Evolutionary conservation across 768 basidiomycete species (phyloP).

Genomic region (Suillus decipiens): DNA sequence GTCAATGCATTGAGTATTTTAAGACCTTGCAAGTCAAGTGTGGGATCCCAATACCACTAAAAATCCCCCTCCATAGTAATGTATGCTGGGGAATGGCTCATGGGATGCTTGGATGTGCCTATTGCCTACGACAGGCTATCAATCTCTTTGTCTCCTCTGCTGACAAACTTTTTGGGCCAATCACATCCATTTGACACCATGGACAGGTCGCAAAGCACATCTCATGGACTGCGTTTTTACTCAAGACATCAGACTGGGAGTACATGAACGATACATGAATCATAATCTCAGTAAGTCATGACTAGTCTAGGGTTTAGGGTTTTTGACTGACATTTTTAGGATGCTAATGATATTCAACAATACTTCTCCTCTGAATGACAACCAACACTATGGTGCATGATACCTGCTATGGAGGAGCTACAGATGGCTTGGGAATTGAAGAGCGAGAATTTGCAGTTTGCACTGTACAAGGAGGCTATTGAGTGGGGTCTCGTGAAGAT

Average conservation of each 20-base stretch:
- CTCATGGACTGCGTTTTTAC: constrained; percentile 25
- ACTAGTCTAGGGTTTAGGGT: background rate
- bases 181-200: too few species aligned
- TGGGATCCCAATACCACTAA: too few species aligned
- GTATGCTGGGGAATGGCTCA: too few species aligned
- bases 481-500: background rate
- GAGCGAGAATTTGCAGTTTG: constrained; percentile 7
- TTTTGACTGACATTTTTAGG: constrained; percentile 7
- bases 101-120: too few species aligned
- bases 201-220: background rate
- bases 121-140: too few species aligned
- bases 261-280: constrained; percentile 12
- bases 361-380: constrained; percentile 26
- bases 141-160: too few species aligned
- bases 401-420: constrained; percentile 31
- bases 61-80: too few species aligned
- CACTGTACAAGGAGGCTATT: too few species aligned
- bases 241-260: constrained; percentile 26
- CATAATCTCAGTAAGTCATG: constrained; percentile 16
- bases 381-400: constrained; percentile 26
- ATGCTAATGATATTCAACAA: constrained; percentile 29
- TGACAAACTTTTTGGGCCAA: too few species aligned
- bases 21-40: too few species aligned
- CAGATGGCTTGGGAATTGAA: constrained; percentile 31
- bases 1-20: too few species aligned